Percentiles rank a stretch among this genome's conserved stretches.
Evolutionary conservation across 441 rosid species (phyloP).

Genomic region (Dalechampia spathulata): DNA sequence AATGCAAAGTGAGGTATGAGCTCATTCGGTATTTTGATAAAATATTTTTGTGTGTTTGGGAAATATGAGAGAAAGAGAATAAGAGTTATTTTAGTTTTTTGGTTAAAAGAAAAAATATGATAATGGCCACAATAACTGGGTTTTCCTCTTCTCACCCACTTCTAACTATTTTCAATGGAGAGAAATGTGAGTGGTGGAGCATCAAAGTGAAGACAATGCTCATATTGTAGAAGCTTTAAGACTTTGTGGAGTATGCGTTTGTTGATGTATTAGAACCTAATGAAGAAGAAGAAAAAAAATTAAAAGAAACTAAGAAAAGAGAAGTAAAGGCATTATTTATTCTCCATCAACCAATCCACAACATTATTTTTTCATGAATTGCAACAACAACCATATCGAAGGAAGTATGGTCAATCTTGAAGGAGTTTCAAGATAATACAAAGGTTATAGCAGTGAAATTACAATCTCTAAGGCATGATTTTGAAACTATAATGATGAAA

Average conservation of each 20-base stretch:
- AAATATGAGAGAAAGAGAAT: too few species aligned
- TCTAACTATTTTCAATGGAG: background rate
- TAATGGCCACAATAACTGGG: background rate
- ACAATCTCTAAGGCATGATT: background rate
- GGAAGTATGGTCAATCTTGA: conserved; percentile 7
- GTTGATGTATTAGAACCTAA: background rate
- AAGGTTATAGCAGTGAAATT: background rate
- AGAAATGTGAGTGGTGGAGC: conserved; percentile 1
- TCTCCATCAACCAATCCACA: background rate
- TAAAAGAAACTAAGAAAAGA: background rate
- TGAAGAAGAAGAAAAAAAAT: background rate
- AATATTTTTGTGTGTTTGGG: too few species aligned
- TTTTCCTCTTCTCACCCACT: background rate
- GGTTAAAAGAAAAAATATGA: background rate
- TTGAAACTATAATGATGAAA: conserved; percentile 2
- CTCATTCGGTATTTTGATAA: too few species aligned
- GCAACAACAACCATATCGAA: conserved; percentile 2
- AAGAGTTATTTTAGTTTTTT: too few species aligned
- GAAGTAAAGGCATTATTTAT: background rate
- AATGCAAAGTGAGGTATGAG: too few species aligned
- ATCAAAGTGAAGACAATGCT: conserved; percentile 1
- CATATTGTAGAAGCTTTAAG: background rate
- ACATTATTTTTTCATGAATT: conserved; percentile 1
- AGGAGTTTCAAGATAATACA: conserved; percentile 3
- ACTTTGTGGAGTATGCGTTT: conserved; percentile 8